A percentile compares a stretch with the other conserved stretches of the same genome.
These are phyloP conservation scores for Aspergillus chevalieri DNA, from an alignment of 2,329 filamentous ascomycete species.

Conservation along the genomic window DNA sequence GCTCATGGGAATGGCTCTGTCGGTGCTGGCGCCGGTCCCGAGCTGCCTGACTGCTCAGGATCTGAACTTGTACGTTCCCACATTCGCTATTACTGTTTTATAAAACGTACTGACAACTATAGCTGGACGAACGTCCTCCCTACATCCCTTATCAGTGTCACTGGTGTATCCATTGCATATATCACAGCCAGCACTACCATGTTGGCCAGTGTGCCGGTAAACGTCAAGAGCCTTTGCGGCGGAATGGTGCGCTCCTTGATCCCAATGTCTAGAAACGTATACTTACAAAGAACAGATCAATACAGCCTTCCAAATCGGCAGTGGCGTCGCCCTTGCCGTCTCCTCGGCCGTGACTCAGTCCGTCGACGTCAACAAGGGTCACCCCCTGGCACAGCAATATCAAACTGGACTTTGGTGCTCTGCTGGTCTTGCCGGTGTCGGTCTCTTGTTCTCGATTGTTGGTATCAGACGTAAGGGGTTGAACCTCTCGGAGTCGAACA, in stretches of 20 bases:
- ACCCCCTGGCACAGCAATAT: slow-evolving; percentile 29
- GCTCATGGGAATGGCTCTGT: slow-evolving; percentile 28
- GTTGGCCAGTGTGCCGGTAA: slow-evolving; percentile 34
- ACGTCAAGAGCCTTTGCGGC: slow-evolving; percentile 37
- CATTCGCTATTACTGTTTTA: not conserved
- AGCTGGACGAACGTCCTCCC: slow-evolving; percentile 38
- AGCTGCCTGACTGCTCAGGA: slow-evolving; percentile 21
- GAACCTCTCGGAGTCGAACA: slow-evolving; percentile 2
- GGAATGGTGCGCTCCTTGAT: slow-evolving; percentile 27
- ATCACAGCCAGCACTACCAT: slow-evolving; percentile 39
- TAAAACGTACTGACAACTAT: slow-evolving; percentile 3
- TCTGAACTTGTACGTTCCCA: slow-evolving; percentile 17
- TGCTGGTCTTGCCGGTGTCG: slow-evolving; percentile 34
- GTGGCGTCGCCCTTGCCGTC: slow-evolving; percentile 36
- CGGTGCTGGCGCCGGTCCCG: slow-evolving; percentile 34
- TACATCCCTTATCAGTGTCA: slow-evolving; percentile 35
- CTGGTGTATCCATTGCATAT: slow-evolving; percentile 37
- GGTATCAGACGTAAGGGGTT: slow-evolving; percentile 4
- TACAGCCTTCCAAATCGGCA: slow-evolving; percentile 41
- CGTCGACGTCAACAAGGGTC: slow-evolving; percentile 34
- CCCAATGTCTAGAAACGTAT: not conserved
- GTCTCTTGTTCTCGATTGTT: slow-evolving; percentile 18
- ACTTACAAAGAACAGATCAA: slow-evolving; percentile 23
- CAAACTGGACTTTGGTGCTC: slow-evolving; percentile 39
- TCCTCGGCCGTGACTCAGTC: slow-evolving; percentile 34